Evolutionary conservation across 2,329 filamentous ascomycete species (phyloP).

Genomic region (Diaporthe aspalathi): DNA sequence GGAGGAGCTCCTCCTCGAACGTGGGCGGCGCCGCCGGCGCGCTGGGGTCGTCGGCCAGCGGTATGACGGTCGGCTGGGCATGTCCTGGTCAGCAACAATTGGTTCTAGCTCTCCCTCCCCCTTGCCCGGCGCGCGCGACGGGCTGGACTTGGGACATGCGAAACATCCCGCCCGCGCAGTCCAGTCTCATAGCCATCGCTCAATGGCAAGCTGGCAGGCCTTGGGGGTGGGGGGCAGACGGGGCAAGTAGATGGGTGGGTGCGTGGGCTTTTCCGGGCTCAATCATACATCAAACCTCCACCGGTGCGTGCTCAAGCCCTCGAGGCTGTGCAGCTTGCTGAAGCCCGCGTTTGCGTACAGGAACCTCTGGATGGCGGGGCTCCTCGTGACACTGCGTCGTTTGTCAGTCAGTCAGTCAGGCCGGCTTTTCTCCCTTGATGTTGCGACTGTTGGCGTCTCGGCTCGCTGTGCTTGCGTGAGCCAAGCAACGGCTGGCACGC

Average conservation of each 20-base stretch:
- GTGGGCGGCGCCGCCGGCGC: slow-evolving; percentile 48
- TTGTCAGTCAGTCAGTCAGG: slow-evolving; percentile 1
- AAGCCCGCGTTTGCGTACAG: slow-evolving; percentile 78
- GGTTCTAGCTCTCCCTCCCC: background rate
- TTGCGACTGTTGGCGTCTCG: background rate
- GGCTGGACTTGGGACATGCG: too few species aligned
- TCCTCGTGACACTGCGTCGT: slow-evolving; percentile 64
- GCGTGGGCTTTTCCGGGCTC: background rate
- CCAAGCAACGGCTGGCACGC: background rate
- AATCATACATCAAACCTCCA: slow-evolving; percentile 61
- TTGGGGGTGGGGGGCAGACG: background rate
- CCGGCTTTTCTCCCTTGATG: background rate
- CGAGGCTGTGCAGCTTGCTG: slow-evolving; percentile 58
- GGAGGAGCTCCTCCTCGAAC: slow-evolving; percentile 55
- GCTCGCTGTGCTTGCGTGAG: background rate
- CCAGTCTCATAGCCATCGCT: background rate
- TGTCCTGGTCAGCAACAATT: background rate
- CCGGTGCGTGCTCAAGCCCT: slow-evolving; percentile 57
- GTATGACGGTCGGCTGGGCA: slow-evolving; percentile 66
- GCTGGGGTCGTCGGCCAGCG: slow-evolving; percentile 55
- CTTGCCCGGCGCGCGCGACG: too few species aligned
- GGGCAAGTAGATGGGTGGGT: background rate
- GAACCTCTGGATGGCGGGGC: slow-evolving; percentile 70
- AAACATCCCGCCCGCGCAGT: background rate
- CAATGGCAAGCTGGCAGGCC: background rate